Evolutionary conservation across 2,329 filamentous ascomycete genomes (phyloP).

Genomic region (Diaporthe vexans): DNA sequence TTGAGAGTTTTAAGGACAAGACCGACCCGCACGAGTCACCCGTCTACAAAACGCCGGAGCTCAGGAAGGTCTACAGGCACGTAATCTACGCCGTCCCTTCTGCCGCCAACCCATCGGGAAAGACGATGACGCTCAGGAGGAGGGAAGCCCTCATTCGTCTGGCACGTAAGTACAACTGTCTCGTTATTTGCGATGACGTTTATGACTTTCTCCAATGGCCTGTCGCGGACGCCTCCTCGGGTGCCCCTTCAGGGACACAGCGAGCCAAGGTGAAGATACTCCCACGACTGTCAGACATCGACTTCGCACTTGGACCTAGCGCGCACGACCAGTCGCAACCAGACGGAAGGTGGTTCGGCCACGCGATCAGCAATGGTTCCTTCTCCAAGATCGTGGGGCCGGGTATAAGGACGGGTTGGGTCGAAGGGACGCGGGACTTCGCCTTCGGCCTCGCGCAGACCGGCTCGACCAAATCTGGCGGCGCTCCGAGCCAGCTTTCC

Average conservation of each 20-base stretch:
- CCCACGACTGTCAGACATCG: slow-evolving; percentile 84
- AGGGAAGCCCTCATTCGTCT: slow-evolving; percentile 80
- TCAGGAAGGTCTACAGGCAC: slow-evolving; percentile 86
- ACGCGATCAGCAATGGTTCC: slow-evolving; percentile 87
- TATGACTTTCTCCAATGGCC: slow-evolving; percentile 94
- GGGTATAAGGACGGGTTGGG: slow-evolving; percentile 89
- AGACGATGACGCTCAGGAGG: slow-evolving; percentile 80
- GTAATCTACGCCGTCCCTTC: slow-evolving; percentile 91
- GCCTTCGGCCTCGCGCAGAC: slow-evolving; percentile 66
- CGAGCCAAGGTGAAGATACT: slow-evolving; percentile 64
- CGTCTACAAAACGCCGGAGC: slow-evolving; percentile 63
- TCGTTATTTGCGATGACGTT: slow-evolving; percentile 92
- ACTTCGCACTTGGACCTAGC: slow-evolving; percentile 73
- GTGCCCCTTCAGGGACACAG: slow-evolving; percentile 46
- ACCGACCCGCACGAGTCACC: slow-evolving; percentile 39
- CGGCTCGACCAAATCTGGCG: slow-evolving; percentile 68
- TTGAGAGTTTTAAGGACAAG: slow-evolving; percentile 53
- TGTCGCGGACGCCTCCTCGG: slow-evolving; percentile 47
- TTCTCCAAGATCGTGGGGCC: slow-evolving; percentile 92
- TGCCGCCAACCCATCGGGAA: slow-evolving; percentile 89
- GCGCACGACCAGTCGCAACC: slow-evolving; percentile 46
- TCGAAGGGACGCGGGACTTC: slow-evolving; percentile 75
- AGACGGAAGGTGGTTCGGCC: slow-evolving; percentile 73
- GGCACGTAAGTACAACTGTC: slow-evolving; percentile 82
- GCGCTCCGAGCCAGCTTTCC: slow-evolving; percentile 66